Evolutionary conservation across 495 filamentous ascomycete genomes (phyloP).

Genomic region (Xylaria telfairii): DNA sequence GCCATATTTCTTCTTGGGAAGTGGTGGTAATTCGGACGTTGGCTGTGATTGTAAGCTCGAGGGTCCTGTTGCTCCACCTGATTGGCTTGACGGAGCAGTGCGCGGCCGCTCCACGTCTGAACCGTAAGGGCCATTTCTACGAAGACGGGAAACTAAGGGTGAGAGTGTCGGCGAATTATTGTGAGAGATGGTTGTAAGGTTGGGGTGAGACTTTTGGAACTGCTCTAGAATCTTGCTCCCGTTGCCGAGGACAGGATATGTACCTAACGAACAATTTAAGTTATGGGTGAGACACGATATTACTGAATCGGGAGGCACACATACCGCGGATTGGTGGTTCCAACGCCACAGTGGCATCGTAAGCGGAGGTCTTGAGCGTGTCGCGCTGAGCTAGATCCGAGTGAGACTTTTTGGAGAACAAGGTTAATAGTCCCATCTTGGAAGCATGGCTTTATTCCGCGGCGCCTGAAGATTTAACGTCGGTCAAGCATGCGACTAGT

Average conservation of each 20-base stretch:
- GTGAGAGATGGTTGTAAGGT: conserved; percentile 34
- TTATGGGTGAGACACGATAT: conserved; percentile 30
- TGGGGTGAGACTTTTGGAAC: conserved; percentile 37
- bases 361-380: conserved; percentile 39
- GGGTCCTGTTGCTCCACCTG: conserved; percentile 9
- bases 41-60: conserved; percentile 29
- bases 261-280: conserved; percentile 36
- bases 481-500: neutral
- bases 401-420: conserved; percentile 42
- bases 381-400: conserved; percentile 29
- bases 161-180: conserved; percentile 38
- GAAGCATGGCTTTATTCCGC: conserved; percentile 1
- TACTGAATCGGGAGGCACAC: conserved; percentile 35
- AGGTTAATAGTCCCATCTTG: conserved; percentile 53
- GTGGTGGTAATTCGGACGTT: conserved; percentile 20
- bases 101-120: conserved; percentile 41
- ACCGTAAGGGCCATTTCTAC: conserved; percentile 25
- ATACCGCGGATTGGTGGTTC: conserved; percentile 44
- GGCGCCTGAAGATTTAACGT: neutral
- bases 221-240: conserved; percentile 36
- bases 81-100: conserved; percentile 38
- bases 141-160: conserved; percentile 38
- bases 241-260: conserved; percentile 41
- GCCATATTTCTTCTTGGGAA: conserved; percentile 32
- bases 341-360: conserved; percentile 38